Conservation (phyloP, 1,284 basidiomycete genomes). For the Cutaneotrichosporon spelunceum region DNA sequence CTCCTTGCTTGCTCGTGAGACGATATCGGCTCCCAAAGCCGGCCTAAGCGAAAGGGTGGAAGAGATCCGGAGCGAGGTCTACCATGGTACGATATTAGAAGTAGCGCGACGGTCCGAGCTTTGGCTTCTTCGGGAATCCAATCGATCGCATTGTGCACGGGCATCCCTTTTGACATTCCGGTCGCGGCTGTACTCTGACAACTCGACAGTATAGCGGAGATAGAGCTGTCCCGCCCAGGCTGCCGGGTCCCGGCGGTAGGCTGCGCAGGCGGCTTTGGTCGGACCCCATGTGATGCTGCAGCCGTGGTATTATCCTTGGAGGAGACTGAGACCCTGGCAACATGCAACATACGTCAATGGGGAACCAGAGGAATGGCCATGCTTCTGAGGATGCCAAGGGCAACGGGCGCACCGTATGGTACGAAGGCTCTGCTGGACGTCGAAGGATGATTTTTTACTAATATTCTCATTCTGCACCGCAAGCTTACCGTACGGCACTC, state of each 20-base stretch:
- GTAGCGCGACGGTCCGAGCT: too few species aligned
- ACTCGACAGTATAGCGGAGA: background rate
- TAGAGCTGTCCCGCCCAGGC: background rate
- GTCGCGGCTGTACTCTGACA: background rate
- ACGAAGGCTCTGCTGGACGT: background rate
- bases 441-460: too few species aligned
- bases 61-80: background rate
- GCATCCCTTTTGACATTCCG: background rate
- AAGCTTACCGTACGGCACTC: constrained; percentile 18
- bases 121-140: too few species aligned
- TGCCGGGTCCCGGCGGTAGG: background rate
- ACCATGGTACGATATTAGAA: too few species aligned
- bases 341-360: too few species aligned
- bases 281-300: too few species aligned
- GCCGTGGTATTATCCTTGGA: too few species aligned
- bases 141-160: too few species aligned
- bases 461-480: too few species aligned
- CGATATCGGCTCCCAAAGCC: background rate
- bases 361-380: background rate
- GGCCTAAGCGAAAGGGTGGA: background rate
- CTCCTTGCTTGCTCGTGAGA: too few species aligned
- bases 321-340: too few species aligned
- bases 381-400: background rate
- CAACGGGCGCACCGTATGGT: background rate
- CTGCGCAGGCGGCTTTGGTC: background rate